Base-by-base conservation (phyloP, 371 early-diverging fungal species). In the Mortierella sp. region DNA sequence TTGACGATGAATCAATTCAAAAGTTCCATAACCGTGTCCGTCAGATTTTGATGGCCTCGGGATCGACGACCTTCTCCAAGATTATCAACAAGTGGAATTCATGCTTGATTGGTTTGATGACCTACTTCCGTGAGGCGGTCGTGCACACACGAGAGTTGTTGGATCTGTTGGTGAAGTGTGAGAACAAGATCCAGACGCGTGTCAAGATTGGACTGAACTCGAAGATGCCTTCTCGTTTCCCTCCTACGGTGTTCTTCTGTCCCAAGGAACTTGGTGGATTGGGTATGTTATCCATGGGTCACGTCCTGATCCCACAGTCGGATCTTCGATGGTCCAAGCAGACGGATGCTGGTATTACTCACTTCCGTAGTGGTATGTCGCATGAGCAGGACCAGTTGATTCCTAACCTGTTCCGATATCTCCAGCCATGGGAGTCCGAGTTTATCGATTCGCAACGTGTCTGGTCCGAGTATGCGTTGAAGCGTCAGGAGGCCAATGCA, bases 211-310 rank as follows among this genome's bases (percentile, higher is more conserved):
- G 98, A 74, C 91, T 99, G 71, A 99, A 99, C 86, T 95, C 96
- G 57, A 99, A 99, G 86, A 99, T 99, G 98, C 98, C 99, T 66
- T 91, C 91, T 30, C 91, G 99, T 82, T 99, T 99, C 92, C 99
- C 99, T 47, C 97, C 97, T 19, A 96, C 97, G 5, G 72, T 74
- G 1, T 68, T 72, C 66, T 86, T 84, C 80, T 87, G 91, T 37
- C 96, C 97, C 6, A 95, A 95, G 87, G 98, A 99, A 85, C 84
- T 98, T 66, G 99, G 99, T 75, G 99, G 99, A 66, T 88, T 99
- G 23, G 98, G 98, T 67, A 98, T 99, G 99, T 86, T 99, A 51
- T 97, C 96, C 25, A 98, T 98, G 98, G 98, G 98, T 64, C 98
- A 98, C 66, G 95, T 98, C 18, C 85, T 98, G 62, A 98, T 98